phyloP scores from a whole-genome alignment of 108 stramenopile genomes.

The Hondaea fermentalgiana region DNA sequence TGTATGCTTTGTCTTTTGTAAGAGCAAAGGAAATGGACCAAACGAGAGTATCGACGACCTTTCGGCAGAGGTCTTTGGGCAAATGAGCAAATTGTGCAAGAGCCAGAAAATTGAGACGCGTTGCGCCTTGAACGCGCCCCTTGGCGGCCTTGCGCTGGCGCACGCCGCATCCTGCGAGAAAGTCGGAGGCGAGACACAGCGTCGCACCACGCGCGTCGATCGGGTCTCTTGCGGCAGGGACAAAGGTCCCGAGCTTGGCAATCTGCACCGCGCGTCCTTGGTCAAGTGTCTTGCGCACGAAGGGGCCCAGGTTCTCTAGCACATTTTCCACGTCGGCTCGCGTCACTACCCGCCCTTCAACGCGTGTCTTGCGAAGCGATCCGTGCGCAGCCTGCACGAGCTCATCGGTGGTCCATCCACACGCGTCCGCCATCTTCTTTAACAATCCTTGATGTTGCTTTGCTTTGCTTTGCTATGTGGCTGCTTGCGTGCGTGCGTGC shows the following conservation, averaged over 20 bases:
- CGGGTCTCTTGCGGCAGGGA: not conserved
- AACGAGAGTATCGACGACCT: not conserved
- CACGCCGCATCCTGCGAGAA: not conserved
- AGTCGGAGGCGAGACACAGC: not conserved
- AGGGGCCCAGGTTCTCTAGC: not conserved
- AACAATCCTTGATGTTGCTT: not conserved
- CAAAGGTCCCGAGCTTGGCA: not conserved
- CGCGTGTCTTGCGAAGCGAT: not conserved
- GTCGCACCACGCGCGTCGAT: not conserved
- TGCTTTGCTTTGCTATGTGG: too few relatives aligned
- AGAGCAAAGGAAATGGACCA: conserved; percentile 4
- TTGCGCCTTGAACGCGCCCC: not conserved
- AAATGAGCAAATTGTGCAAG: not conserved
- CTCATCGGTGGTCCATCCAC: not conserved
- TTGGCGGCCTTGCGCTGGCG: not conserved
- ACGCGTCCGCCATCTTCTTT: not conserved
- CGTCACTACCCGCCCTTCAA: not conserved
- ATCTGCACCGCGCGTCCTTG: not conserved
- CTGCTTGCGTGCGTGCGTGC: too few relatives aligned
- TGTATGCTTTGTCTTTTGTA: not conserved
- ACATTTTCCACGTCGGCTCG: not conserved
- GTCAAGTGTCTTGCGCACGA: not conserved
- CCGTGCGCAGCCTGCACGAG: not conserved
- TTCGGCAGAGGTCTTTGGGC: conserved; percentile 1
- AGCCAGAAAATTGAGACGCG: not conserved